phyloP scores from a whole-genome alignment of 2,329 filamentous ascomycete species.

The Cytospora mali region DNA sequence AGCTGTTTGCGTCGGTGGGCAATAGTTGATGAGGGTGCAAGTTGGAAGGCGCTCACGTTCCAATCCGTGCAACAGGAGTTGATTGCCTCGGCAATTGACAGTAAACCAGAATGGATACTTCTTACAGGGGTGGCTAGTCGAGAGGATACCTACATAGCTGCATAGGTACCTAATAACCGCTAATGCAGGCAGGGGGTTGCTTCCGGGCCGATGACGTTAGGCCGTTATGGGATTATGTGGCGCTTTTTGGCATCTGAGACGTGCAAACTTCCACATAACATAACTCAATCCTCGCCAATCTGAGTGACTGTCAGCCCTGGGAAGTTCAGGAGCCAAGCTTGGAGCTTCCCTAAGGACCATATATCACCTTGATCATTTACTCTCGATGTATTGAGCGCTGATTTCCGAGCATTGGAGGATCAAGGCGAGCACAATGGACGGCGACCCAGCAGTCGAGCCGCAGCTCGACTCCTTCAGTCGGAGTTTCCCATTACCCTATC shows the following conservation, averaged over 20 bases:
- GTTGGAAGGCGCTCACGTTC: neutral
- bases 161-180: neutral
- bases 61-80: neutral
- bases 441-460: slow-evolving; percentile 70
- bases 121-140: too few relatives aligned
- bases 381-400: slow-evolving; percentile 24
- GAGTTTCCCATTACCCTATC: slow-evolving; percentile 84
- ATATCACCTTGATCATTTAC: neutral
- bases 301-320: neutral
- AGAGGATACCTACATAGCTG: neutral
- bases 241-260: slow-evolving; percentile 13
- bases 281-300: neutral
- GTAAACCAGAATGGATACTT: too few relatives aligned
- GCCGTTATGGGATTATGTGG: slow-evolving; percentile 23
- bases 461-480: slow-evolving; percentile 84
- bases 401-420: slow-evolving; percentile 18
- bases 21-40: slow-evolving; percentile 1
- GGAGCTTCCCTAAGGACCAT: slow-evolving; percentile 9
- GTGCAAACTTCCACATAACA: neutral
- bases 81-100: slow-evolving; percentile 12
- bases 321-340: neutral
- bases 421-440: slow-evolving; percentile 60
- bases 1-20: neutral
- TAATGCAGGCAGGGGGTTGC: slow-evolving; percentile 20
- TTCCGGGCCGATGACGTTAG: slow-evolving; percentile 16